phyloP scores from a whole-genome alignment of 1,284 basidiomycete genomes.

The Malassezia slooffiae region DNA sequence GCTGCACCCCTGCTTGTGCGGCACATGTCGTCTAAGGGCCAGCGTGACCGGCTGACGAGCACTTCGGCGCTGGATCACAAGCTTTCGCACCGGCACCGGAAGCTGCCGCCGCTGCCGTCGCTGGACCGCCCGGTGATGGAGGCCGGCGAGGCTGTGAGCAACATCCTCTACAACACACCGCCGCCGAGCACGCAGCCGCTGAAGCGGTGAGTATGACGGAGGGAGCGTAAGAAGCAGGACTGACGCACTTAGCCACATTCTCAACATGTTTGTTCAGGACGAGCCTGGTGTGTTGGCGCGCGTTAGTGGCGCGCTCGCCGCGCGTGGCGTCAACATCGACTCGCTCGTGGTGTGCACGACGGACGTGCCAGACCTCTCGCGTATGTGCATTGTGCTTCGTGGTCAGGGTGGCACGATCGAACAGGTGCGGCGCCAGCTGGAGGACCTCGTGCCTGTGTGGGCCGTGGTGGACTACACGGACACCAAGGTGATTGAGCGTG shows the following conservation, averaged over 20 bases:
- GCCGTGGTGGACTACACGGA: conserved; percentile 46
- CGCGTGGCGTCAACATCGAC: conserved; percentile 94
- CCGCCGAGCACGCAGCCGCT: conserved; percentile 82
- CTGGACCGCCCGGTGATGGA: conserved; percentile 41
- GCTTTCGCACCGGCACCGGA: conserved; percentile 52
- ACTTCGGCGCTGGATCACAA: conserved; percentile 94
- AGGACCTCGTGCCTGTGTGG: conserved; percentile 45
- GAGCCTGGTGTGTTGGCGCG: conserved; percentile 96
- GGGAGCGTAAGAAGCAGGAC: too few relatives aligned
- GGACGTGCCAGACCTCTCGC: conserved; percentile 88
- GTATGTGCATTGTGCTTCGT: conserved; percentile 94
- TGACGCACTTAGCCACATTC: conserved; percentile 57
- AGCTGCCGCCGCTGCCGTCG: conserved; percentile 42
- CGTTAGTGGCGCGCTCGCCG: conserved; percentile 92
- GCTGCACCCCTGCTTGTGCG: too few relatives aligned
- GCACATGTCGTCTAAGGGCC: neutral
- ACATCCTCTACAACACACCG: conserved; percentile 63
- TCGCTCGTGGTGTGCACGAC: conserved; percentile 96
- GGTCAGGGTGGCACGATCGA: conserved; percentile 97
- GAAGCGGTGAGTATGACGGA: conserved; percentile 64
- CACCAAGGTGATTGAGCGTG: conserved; percentile 63
- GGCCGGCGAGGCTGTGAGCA: conserved; percentile 45
- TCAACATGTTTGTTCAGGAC: conserved; percentile 98
- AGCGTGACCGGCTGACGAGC: conserved; percentile 12
- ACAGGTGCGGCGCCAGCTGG: conserved; percentile 54